A percentile compares a stretch with the other conserved stretches of the same genome.
Evolutionary conservation across 257 asterid genomes (phyloP).

Genomic region (Gynochthodes officinalis): DNA sequence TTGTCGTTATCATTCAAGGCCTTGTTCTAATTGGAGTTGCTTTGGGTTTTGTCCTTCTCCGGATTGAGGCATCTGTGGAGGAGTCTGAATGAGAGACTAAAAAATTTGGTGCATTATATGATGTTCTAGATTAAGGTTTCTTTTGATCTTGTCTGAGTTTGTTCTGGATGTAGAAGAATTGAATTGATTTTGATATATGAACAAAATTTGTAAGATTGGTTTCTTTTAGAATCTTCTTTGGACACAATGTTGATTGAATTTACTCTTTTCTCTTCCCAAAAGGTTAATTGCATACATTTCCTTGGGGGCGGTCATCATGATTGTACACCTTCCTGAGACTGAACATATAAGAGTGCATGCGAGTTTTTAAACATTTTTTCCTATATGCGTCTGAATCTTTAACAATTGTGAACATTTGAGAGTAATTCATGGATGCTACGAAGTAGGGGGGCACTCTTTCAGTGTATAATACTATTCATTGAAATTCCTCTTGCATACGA

Average conservation of each 20-base stretch:
- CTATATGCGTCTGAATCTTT: background rate
- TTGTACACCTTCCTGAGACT: no score
- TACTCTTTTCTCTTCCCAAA: background rate
- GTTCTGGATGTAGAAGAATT: slow-evolving; percentile 35
- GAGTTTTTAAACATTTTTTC: no score
- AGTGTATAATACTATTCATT: background rate
- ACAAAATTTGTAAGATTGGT: slow-evolving; percentile 12
- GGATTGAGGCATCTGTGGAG: slow-evolving; percentile 67
- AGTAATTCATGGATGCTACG: background rate
- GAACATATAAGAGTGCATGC: no score
- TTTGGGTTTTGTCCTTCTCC: slow-evolving; percentile 81
- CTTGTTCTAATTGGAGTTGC: slow-evolving; percentile 83
- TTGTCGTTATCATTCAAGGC: slow-evolving; percentile 62
- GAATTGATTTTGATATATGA: slow-evolving; percentile 33
- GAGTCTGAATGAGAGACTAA: slow-evolving; percentile 45
- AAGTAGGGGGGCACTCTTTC: no score
- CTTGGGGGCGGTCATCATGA: no score
- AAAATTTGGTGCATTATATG: slow-evolving; percentile 14
- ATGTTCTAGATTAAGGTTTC: slow-evolving; percentile 27
- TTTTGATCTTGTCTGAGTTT: slow-evolving; percentile 20
- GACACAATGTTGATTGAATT: background rate
- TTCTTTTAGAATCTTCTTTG: background rate
- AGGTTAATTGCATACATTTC: background rate
- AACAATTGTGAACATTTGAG: background rate
- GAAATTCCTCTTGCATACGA: background rate